Conservation (phyloP, 768 basidiomycete genomes). For the Mycena indigotica region DNA sequence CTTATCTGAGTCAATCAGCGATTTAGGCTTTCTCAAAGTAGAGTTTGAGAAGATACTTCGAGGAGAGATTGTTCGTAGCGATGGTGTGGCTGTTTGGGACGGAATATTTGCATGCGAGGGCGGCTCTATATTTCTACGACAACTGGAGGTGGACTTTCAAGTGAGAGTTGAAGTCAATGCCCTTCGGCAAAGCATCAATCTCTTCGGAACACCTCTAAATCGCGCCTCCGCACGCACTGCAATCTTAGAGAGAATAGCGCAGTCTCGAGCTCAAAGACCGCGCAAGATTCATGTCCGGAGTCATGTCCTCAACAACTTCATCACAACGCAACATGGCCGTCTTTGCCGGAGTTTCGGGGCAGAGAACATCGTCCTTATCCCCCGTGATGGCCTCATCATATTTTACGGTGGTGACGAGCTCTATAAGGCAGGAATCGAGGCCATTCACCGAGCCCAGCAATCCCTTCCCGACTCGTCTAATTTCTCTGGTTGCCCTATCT, state of each 20-base stretch:
- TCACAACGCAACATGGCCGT: conserved; percentile 45
- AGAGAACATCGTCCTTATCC: conserved; percentile 61
- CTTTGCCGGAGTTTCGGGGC: conserved; percentile 54
- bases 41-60: conserved; percentile 63
- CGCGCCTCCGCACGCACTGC: conserved; percentile 44
- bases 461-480: conserved; percentile 21
- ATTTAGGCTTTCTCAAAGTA: conserved; percentile 57
- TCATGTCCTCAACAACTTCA: conserved; percentile 46
- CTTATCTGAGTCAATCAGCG: conserved; percentile 49
- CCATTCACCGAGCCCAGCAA: conserved; percentile 37
- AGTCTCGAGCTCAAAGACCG: conserved; percentile 45
- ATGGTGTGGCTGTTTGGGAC: conserved; percentile 65
- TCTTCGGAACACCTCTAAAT: conserved; percentile 52
- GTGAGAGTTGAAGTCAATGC: conserved; percentile 48
- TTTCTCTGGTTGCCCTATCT: conserved; percentile 61
- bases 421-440: conserved; percentile 45
- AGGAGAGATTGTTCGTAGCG: conserved; percentile 58
- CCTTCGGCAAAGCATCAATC: conserved; percentile 45
- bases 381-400: conserved; percentile 39
- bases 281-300: conserved; percentile 51
- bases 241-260: conserved; percentile 50
- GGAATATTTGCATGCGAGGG: conserved; percentile 51
- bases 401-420: conserved; percentile 59
- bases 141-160: conserved; percentile 42
- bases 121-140: conserved; percentile 48